Base-by-base conservation (phyloP, 495 filamentous ascomycete species). In the Aspergillus diversus region DNA sequence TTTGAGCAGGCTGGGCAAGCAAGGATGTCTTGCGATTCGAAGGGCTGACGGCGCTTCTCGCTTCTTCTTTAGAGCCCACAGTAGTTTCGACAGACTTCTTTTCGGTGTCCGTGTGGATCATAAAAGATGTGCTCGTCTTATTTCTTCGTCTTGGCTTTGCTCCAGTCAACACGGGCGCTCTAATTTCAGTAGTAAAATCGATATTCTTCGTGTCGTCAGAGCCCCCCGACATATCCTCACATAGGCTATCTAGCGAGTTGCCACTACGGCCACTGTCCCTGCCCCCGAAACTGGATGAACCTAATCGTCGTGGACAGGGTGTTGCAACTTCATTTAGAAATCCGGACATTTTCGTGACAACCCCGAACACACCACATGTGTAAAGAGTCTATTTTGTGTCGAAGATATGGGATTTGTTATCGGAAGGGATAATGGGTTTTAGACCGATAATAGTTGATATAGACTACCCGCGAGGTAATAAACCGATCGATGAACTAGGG, bases 1-100 rank as follows among this genome's bases (percentile, higher is more conserved):
- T 66, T 57, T 80, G 78, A 33, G 78, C 78, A 1, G 78, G 77
- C 46, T 81, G 78, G 33, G 75, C 69, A 59, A 81, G 71, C 46
- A 80, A 63, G 5, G 76, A 76, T 27, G 68, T 60, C 47, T 72
- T 77, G 17, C 74, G 72, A 49, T 69, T 69, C 8, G 65, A 43
- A 27, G 64, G 7, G n/a, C 12, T 15, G 5, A 43, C 51, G 11
- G 57, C 49, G 16, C 54, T 17, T 53, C 34, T 60, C n/a, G 57
- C 61, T 21, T 71, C 64, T 55, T 54, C 53, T 57, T 57, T 63
- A 7, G 63, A 6, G 5, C 11, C 60, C 48, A 68, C 71, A 34
- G 66, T 65, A 3, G 59, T 52, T 16, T 60, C 50, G 4, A 50
- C 4, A 39, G 58, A 47, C 13, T 67, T 71, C 34, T 69, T 64